Conservation (phyloP, 345 rosid species). For the Lumnitzera racemosa region DNA sequence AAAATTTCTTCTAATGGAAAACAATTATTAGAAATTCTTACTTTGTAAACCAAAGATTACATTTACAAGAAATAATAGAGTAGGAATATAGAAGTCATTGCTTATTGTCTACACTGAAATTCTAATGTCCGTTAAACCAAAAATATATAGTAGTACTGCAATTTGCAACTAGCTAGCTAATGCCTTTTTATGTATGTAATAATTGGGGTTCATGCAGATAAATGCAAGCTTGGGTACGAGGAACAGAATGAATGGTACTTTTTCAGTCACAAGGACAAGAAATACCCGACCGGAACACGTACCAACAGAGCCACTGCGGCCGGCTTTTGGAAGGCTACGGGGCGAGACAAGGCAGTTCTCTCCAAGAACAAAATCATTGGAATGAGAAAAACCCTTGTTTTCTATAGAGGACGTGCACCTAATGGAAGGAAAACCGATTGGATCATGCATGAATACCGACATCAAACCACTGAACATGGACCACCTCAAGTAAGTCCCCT, state of each 20-base stretch:
- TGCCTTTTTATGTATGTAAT: background rate
- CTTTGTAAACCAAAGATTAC: no score
- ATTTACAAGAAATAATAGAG: no score
- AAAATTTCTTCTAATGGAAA: no score
- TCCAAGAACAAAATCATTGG: constrained; percentile 74
- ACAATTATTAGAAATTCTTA: no score
- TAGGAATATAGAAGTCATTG: no score
- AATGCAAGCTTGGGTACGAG: constrained; percentile 72
- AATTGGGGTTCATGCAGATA: constrained; percentile 25
- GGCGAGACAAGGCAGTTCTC: constrained; percentile 84
- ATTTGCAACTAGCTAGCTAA: no score
- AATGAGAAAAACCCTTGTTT: constrained; percentile 92
- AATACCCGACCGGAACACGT: constrained; percentile 90
- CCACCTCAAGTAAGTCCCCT: constrained; percentile 54
- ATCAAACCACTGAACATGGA: constrained; percentile 60
- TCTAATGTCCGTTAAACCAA: no score
- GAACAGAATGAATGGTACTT: constrained; percentile 94
- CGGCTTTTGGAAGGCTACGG: constrained; percentile 99
- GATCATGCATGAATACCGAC: constrained; percentile 97
- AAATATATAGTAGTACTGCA: no score
- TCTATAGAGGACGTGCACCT: constrained; percentile 89
- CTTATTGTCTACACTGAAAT: no score
- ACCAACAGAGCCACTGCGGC: constrained; percentile 86
- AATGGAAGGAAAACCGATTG: constrained; percentile 86
- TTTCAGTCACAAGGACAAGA: constrained; percentile 95